phyloP scores from a whole-genome alignment of 371 early-diverging fungal species.

The Capniomyces stellatus region DNA sequence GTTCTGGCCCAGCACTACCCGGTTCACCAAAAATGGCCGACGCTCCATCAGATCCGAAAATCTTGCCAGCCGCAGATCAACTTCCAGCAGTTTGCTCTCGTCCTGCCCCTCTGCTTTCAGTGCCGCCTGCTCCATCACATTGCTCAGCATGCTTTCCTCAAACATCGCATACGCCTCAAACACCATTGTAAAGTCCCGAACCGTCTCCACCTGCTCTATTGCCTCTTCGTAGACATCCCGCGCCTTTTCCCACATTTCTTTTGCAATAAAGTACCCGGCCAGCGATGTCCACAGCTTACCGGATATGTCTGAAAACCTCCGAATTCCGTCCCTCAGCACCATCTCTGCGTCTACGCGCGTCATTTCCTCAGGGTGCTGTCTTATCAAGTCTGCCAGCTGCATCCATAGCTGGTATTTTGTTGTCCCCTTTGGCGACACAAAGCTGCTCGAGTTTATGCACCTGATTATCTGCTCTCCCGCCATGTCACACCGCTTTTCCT shows the following conservation, averaged over 20 bases:
- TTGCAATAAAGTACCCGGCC: constrained; percentile 64
- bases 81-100: constrained; percentile 36
- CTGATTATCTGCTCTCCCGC: constrained; percentile 61
- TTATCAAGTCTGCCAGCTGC: constrained; percentile 64
- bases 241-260: constrained; percentile 61
- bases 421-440: constrained; percentile 48
- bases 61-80: constrained; percentile 67
- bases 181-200: constrained; percentile 87
- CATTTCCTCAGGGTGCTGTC: constrained; percentile 51
- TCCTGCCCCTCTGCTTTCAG: constrained; percentile 27
- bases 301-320: constrained; percentile 64
- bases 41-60: constrained; percentile 83
- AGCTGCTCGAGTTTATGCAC: constrained; percentile 50
- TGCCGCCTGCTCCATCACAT: constrained; percentile 54
- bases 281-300: constrained; percentile 77
- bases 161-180: constrained; percentile 91
- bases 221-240: constrained; percentile 91
- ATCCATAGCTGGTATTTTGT: constrained; percentile 73
- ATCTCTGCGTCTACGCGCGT: constrained; percentile 30
- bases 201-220: constrained; percentile 56
- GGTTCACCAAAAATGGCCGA: constrained; percentile 86
- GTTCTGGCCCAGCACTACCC: constrained; percentile 80
- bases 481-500: constrained; percentile 53
- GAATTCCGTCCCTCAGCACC: constrained; percentile 75
- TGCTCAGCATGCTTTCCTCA: constrained; percentile 61